phyloP scores from a whole-genome alignment of 163 green algal genomes.

The Scenedesmus sp. region DNA sequence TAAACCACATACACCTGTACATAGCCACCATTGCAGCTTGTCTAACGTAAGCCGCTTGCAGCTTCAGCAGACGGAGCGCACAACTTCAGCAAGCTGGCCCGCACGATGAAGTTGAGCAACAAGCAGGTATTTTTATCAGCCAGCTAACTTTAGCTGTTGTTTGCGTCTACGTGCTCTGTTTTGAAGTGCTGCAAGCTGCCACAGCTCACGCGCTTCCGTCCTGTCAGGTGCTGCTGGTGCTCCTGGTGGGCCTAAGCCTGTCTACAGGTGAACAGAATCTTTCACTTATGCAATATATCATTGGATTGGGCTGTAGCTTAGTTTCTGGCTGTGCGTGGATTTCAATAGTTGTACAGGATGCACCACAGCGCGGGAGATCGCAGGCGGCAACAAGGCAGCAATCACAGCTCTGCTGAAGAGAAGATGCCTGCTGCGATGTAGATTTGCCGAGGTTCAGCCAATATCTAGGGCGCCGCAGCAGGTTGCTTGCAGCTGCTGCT shows the following conservation, averaged over 20 bases:
- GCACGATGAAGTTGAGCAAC: slow-evolving; percentile 7
- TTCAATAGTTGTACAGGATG: background rate
- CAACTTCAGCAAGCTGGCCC: background rate
- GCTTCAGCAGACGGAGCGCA: background rate
- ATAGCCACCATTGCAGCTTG: background rate
- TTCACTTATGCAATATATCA: background rate
- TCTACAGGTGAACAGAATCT: background rate
- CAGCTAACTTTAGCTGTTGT: background rate
- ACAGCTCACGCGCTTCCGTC: background rate
- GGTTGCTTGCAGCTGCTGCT: background rate
- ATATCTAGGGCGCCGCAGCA: background rate
- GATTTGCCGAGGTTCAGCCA: background rate
- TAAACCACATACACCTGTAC: no score
- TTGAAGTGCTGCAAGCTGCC: background rate
- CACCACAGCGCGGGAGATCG: background rate
- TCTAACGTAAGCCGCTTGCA: background rate
- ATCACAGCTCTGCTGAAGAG: background rate
- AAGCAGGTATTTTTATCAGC: background rate
- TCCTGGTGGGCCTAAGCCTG: background rate
- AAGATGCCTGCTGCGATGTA: background rate
- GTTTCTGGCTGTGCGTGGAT: background rate
- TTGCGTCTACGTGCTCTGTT: background rate
- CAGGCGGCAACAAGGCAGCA: background rate
- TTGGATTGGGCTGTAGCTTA: background rate
- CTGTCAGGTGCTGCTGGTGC: slow-evolving; percentile 17